Evolutionary conservation across 345 rosid genomes (phyloP).

Genomic region (Firmiana major): DNA sequence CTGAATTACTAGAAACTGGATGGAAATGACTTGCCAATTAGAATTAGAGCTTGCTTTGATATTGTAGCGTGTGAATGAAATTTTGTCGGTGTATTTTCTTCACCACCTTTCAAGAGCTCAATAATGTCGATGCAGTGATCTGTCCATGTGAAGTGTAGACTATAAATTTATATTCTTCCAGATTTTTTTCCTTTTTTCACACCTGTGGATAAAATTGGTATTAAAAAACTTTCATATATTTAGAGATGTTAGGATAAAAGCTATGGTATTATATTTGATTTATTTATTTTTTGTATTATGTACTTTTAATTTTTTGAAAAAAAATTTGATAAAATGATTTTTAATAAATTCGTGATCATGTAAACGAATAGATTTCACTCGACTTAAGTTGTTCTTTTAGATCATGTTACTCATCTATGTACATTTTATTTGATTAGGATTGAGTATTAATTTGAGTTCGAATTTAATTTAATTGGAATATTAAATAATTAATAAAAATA

Average conservation of each 20-base stretch:
- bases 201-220: not conserved
- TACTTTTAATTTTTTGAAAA: too few species aligned
- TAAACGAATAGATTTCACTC: too few species aligned
- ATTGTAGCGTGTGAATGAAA: not conserved
- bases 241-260: not conserved
- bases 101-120: not conserved
- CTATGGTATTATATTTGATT: not conserved
- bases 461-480: too few species aligned
- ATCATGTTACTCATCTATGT: too few species aligned
- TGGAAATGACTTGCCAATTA: not conserved
- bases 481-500: too few species aligned
- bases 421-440: too few species aligned
- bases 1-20: conserved; percentile 9
- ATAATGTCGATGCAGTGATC: not conserved
- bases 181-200: not conserved
- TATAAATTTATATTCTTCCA: not conserved
- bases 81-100: not conserved
- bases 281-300: too few species aligned
- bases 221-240: not conserved
- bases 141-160: not conserved
- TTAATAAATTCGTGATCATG: too few species aligned
- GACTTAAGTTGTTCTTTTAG: too few species aligned
- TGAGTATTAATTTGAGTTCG: too few species aligned
- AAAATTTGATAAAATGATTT: too few species aligned
- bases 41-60: not conserved